Evolutionary conservation across 805 yeast genomes (phyloP).

Genomic region (Candida endomychidarum): DNA sequence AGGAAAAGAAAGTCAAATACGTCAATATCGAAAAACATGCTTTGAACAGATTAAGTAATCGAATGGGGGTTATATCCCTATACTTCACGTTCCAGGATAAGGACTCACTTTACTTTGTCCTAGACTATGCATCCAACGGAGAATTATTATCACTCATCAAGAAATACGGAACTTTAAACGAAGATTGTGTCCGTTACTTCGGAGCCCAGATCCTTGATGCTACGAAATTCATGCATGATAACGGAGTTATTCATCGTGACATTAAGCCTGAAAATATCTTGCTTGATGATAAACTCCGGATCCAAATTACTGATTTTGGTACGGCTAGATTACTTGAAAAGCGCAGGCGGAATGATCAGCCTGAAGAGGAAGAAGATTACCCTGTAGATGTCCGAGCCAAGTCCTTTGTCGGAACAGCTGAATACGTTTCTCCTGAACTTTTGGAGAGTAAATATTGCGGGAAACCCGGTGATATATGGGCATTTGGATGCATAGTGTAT

Average conservation of each 20-base stretch:
- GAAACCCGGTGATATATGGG: slow-evolving; percentile 62
- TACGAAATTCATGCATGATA: slow-evolving; percentile 65
- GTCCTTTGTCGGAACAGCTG: slow-evolving; percentile 87
- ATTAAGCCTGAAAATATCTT: slow-evolving; percentile 81
- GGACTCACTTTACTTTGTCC: slow-evolving; percentile 66
- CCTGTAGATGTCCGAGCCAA: slow-evolving; percentile 70
- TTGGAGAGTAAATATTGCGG: slow-evolving; percentile 70
- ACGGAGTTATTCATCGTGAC: slow-evolving; percentile 79
- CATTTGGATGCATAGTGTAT: slow-evolving; percentile 57
- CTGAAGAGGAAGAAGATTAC: slow-evolving; percentile 47
- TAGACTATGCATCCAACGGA: slow-evolving; percentile 80
- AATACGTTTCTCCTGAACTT: slow-evolving; percentile 66
- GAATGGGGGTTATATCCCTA: slow-evolving; percentile 64
- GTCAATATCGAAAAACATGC: slow-evolving; percentile 84
- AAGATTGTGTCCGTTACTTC: slow-evolving; percentile 65
- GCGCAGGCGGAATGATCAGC: slow-evolving; percentile 24
- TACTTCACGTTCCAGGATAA: slow-evolving; percentile 82
- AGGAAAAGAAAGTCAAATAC: slow-evolving; percentile 80
- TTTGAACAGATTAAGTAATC: slow-evolving; percentile 60
- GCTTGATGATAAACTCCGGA: slow-evolving; percentile 56
- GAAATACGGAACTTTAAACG: slow-evolving; percentile 67
- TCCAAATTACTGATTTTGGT: slow-evolving; percentile 81
- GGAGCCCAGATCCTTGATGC: slow-evolving; percentile 76
- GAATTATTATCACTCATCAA: slow-evolving; percentile 69
- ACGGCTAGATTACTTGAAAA: slow-evolving; percentile 74